Percentiles rank a stretch among this genome's conserved stretches.
phyloP scores from a whole-genome alignment of 495 filamentous ascomycete genomes.

The Penicillium riverlandense region DNA sequence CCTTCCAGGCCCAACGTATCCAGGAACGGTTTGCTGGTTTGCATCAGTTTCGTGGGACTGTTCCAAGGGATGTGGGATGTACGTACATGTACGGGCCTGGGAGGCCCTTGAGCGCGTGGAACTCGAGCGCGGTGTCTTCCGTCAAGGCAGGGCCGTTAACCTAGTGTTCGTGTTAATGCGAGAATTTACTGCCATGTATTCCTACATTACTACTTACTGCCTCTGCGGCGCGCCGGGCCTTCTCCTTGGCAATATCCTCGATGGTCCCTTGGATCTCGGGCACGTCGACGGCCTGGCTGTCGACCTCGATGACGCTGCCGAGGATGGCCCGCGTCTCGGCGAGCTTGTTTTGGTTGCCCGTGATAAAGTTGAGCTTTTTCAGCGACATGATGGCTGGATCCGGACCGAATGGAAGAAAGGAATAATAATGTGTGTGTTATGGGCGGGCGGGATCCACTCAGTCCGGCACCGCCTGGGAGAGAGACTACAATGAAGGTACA shows the following conservation, averaged over 20 bases:
- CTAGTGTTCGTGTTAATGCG: slow-evolving; percentile 32
- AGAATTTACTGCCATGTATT: not conserved
- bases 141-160: slow-evolving; percentile 82
- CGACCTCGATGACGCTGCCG: slow-evolving; percentile 61
- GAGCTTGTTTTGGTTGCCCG: slow-evolving; percentile 91
- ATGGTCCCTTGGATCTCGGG: slow-evolving; percentile 88
- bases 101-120: slow-evolving; percentile 78
- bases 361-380: slow-evolving; percentile 80
- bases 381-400: slow-evolving; percentile 14
- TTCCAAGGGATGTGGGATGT: not conserved
- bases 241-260: slow-evolving; percentile 83
- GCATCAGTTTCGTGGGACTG: too few relatives aligned
- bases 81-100: slow-evolving; percentile 96
- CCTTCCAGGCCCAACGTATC: slow-evolving; percentile 71
- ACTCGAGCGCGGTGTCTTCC: slow-evolving; percentile 92
- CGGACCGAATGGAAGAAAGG: too few relatives aligned
- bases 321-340: slow-evolving; percentile 81
- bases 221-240: slow-evolving; percentile 65
- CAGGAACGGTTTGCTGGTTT: slow-evolving; percentile 83
- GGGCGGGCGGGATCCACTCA: not conserved
- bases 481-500: not conserved
- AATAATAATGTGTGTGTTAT: not conserved
- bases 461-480: not conserved
- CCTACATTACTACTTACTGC: slow-evolving; percentile 17
- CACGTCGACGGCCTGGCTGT: slow-evolving; percentile 68